Percentiles rank a stretch among this genome's conserved stretches.
These are phyloP conservation scores for Akanthomyces muscarius DNA, from an alignment of 2,329 filamentous ascomycete genomes.

Conservation along the genomic window DNA sequence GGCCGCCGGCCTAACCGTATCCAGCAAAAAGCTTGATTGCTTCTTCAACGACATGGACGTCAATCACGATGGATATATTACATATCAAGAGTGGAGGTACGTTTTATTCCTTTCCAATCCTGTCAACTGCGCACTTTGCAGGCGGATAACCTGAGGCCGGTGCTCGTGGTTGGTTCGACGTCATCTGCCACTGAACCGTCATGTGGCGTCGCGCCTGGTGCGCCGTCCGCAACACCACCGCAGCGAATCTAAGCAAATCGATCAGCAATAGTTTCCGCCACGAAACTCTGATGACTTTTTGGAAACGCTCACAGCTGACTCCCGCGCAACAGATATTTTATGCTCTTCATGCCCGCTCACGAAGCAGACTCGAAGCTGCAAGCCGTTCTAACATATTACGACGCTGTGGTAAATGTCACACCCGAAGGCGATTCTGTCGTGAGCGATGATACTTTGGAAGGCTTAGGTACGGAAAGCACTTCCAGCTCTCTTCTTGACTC, in stretches of 20 bases:
- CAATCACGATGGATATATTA: slow-evolving; percentile 84
- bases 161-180: slow-evolving; percentile 13
- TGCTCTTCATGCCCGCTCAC: slow-evolving; percentile 74
- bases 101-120: slow-evolving; percentile 27
- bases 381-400: slow-evolving; percentile 86
- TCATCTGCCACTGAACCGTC: slow-evolving; percentile 25
- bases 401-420: slow-evolving; percentile 82
- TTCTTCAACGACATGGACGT: slow-evolving; percentile 90
- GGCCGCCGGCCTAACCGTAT: slow-evolving; percentile 72
- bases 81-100: slow-evolving; percentile 95
- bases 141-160: background rate
- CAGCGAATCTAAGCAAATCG: background rate
- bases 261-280: background rate
- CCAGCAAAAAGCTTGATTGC: slow-evolving; percentile 69
- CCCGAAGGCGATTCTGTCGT: slow-evolving; percentile 91
- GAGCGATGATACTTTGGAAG: slow-evolving; percentile 84
- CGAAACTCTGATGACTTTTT: background rate
- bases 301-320: slow-evolving; percentile 7
- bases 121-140: background rate
- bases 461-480: slow-evolving; percentile 79
- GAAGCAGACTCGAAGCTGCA: slow-evolving; percentile 67
- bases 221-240: slow-evolving; percentile 1
- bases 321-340: slow-evolving; percentile 65
- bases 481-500: slow-evolving; percentile 58
- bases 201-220: slow-evolving; percentile 22